Evolutionary conservation across 352 stramenopile species (phyloP).

Genomic region (Phytophthora fragariaefolia): DNA sequence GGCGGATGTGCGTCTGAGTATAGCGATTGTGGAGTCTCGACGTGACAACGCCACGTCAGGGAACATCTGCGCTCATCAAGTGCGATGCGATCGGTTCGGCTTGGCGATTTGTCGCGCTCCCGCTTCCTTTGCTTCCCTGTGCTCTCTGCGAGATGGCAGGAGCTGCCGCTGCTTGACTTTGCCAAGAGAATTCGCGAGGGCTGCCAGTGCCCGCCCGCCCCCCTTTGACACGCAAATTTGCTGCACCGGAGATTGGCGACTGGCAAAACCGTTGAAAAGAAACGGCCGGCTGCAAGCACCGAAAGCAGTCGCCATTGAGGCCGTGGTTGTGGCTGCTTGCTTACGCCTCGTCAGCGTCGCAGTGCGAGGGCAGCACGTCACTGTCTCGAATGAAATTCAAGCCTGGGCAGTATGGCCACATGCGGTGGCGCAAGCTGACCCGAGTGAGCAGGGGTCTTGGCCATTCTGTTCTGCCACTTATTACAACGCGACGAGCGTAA

Average conservation of each 20-base stretch:
- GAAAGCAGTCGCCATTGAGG: constrained; percentile 1
- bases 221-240: too few species aligned
- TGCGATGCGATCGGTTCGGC: constrained; percentile 14
- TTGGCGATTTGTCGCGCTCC: constrained; percentile 26
- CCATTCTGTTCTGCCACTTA: background rate
- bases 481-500: constrained; percentile 27
- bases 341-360: background rate
- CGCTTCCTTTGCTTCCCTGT: background rate
- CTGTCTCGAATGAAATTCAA: constrained; percentile 35
- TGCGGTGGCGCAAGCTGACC: constrained; percentile 1
- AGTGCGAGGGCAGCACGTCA: background rate
- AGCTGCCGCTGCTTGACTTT: constrained; percentile 2
- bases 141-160: constrained; percentile 4
- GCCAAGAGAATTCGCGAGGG: too few species aligned
- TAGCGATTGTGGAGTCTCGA: background rate
- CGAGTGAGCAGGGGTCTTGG: background rate
- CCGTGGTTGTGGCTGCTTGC: too few species aligned
- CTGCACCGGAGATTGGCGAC: background rate
- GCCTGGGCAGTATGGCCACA: background rate
- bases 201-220: too few species aligned
- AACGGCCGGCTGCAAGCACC: constrained; percentile 21
- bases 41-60: background rate
- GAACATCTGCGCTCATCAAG: constrained; percentile 1
- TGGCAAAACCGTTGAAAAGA: constrained; percentile 31
- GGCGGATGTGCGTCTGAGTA: background rate